Conservation (phyloP, 495 filamentous ascomycete species). For the Geopyxis carbonaria region DNA sequence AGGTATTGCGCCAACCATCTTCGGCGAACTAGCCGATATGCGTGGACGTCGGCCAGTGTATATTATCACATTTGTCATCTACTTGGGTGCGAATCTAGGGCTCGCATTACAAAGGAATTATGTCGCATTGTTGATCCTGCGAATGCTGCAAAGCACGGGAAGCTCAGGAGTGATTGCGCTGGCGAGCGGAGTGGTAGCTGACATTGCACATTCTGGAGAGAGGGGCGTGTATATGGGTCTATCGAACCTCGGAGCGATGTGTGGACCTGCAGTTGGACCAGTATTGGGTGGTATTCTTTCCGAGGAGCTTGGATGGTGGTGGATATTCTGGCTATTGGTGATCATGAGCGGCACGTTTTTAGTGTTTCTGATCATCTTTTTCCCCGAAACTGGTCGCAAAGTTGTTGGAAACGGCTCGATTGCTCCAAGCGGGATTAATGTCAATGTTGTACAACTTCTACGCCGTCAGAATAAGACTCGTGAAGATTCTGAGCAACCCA, state of each 20-base stretch:
- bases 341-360: slow-evolving; percentile 40
- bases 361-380: slow-evolving; percentile 34
- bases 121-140: slow-evolving; percentile 41
- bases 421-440: slow-evolving; percentile 37
- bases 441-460: slow-evolving; percentile 18
- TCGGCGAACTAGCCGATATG: slow-evolving; percentile 44
- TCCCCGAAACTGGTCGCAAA: slow-evolving; percentile 53
- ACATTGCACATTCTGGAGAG: slow-evolving; percentile 41
- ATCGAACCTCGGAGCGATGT: slow-evolving; percentile 3
- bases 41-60: slow-evolving; percentile 43
- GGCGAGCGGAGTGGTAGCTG: slow-evolving; percentile 43
- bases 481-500: not conserved
- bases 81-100: slow-evolving; percentile 45
- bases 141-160: slow-evolving; percentile 46
- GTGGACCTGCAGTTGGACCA: slow-evolving; percentile 42
- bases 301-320: slow-evolving; percentile 49
- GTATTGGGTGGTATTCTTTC: slow-evolving; percentile 48
- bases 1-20: slow-evolving; percentile 40
- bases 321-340: slow-evolving; percentile 59
- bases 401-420: slow-evolving; percentile 57
- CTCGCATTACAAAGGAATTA: slow-evolving; percentile 44
- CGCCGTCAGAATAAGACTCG: not conserved
- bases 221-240: slow-evolving; percentile 44
- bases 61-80: slow-evolving; percentile 40
- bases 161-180: slow-evolving; percentile 41